These are phyloP conservation scores for Hypericum perforatum DNA, from an alignment of 345 rosid species.

Conservation along the genomic window DNA sequence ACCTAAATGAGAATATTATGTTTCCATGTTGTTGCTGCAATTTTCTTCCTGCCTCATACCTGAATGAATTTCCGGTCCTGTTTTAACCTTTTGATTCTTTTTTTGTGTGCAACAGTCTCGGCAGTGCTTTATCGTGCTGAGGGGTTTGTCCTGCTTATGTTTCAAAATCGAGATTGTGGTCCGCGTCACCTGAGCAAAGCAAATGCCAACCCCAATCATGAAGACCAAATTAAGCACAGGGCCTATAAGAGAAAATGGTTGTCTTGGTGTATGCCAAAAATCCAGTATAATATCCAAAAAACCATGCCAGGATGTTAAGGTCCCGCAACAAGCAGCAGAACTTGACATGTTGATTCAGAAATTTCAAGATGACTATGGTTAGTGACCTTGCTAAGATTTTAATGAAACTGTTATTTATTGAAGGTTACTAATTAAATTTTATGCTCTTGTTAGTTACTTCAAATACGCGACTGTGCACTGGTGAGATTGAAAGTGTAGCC, in stretches of 20 bases:
- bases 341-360: conserved; percentile 17
- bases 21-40: no score
- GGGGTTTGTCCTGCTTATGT: conserved; percentile 37
- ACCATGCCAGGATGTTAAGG: conserved; percentile 26
- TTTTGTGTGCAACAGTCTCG: conserved; percentile 22
- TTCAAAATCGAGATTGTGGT: conserved; percentile 31
- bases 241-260: conserved; percentile 35
- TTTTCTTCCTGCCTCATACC: no score
- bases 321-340: conserved; percentile 28
- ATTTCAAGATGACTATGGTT: conserved; percentile 30
- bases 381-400: conserved; percentile 3
- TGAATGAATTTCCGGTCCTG: no score
- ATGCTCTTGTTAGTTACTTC: conserved; percentile 15
- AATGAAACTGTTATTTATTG: conserved; percentile 2
- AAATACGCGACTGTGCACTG: conserved; percentile 11
- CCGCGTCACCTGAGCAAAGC: conserved; percentile 24
- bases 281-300: conserved; percentile 45
- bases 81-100: conserved; percentile 7
- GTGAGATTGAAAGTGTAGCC: conserved; percentile 11
- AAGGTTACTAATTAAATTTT: conserved; percentile 2
- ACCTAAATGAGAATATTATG: no score
- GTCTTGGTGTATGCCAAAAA: conserved; percentile 42
- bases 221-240: conserved; percentile 38
- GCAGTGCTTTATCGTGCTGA: conserved; percentile 25
- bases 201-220: conserved; percentile 73